Evolutionary conservation across 139 green algal genomes (phyloP).

Genomic region (Chlorella sp.): DNA sequence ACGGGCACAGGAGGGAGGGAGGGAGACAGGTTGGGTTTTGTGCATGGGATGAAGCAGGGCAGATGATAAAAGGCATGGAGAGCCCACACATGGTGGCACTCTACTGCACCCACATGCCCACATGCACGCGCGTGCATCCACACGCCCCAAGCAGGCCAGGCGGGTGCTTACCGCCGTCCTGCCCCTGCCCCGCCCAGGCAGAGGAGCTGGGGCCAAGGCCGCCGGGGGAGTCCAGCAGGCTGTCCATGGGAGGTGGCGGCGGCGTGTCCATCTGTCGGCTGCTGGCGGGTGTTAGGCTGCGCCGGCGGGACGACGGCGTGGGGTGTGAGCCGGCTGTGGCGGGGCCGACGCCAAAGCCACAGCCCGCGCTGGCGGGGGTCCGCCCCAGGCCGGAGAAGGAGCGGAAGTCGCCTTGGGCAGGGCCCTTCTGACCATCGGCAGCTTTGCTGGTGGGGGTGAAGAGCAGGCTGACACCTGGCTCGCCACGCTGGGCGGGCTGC

Average conservation of each 20-base stretch:
- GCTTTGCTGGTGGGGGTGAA: conserved; percentile 47
- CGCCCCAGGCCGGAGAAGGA: conserved; percentile 14
- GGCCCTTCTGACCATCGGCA: conserved; percentile 15
- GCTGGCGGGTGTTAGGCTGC: conserved; percentile 59
- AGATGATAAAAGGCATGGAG: not conserved
- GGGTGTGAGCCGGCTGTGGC: not conserved
- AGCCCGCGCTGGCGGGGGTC: conserved; percentile 16
- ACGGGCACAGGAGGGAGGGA: not conserved
- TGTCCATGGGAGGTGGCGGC: conserved; percentile 46
- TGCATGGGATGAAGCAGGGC: not conserved
- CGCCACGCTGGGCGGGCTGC: not conserved
- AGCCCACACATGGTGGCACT: not conserved
- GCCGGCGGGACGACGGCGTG: conserved; percentile 47
- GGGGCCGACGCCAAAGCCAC: not conserved
- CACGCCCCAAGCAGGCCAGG: not conserved
- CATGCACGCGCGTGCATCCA: too few relatives aligned
- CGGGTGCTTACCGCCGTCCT: conserved; percentile 1
- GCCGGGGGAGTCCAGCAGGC: conserved; percentile 42
- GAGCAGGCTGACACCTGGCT: conserved; percentile 37
- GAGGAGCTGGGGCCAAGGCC: not conserved
- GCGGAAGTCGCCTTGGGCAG: not conserved
- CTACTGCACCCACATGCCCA: not conserved
- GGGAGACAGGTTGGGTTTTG: not conserved
- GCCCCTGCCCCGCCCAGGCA: not conserved
- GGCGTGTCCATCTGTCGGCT: conserved; percentile 45